Conservation (phyloP, 2,329 filamentous ascomycete species). For the Neospermospora avenae region DNA sequence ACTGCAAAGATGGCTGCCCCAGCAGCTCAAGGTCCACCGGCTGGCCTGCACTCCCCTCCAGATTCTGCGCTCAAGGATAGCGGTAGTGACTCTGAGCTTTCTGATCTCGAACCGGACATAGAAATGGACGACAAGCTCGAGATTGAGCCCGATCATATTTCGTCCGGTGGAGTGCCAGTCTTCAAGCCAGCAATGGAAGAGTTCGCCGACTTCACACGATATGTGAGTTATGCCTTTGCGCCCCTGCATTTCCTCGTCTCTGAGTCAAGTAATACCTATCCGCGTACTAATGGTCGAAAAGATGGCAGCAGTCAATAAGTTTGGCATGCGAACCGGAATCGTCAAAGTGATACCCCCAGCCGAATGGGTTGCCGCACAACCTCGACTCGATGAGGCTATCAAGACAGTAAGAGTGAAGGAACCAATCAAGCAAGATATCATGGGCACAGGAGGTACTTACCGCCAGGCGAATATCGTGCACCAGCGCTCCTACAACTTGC, state of each 20-base stretch:
- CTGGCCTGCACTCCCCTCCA: constrained; percentile 56
- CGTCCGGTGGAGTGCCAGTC: constrained; percentile 77
- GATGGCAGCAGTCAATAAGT: constrained; percentile 80
- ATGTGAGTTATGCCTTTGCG: constrained; percentile 54
- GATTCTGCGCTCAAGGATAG: constrained; percentile 58
- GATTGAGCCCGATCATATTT: constrained; percentile 82
- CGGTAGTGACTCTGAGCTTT: constrained; percentile 61
- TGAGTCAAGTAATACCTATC: background rate
- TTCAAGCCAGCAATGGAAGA: constrained; percentile 96
- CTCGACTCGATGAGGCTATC: constrained; percentile 76
- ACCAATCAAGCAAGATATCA: constrained; percentile 97
- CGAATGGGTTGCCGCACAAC: constrained; percentile 86
- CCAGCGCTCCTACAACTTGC: constrained; percentile 91
- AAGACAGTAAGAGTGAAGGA: constrained; percentile 94
- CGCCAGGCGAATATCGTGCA: constrained; percentile 97
- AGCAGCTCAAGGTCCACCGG: constrained; percentile 22
- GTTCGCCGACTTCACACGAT: constrained; percentile 89
- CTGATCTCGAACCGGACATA: constrained; percentile 55
- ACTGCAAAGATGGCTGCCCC: constrained; percentile 27
- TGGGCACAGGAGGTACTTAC: constrained; percentile 91
- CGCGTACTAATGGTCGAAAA: constrained; percentile 35
- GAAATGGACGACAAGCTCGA: constrained; percentile 60
- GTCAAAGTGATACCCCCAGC: constrained; percentile 91
- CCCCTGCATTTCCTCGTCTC: background rate
- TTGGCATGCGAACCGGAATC: constrained; percentile 97